These are phyloP conservation scores for Hymenochaete sp. DNA, from an alignment of 1,284 basidiomycete genomes.

Conservation along the genomic window DNA sequence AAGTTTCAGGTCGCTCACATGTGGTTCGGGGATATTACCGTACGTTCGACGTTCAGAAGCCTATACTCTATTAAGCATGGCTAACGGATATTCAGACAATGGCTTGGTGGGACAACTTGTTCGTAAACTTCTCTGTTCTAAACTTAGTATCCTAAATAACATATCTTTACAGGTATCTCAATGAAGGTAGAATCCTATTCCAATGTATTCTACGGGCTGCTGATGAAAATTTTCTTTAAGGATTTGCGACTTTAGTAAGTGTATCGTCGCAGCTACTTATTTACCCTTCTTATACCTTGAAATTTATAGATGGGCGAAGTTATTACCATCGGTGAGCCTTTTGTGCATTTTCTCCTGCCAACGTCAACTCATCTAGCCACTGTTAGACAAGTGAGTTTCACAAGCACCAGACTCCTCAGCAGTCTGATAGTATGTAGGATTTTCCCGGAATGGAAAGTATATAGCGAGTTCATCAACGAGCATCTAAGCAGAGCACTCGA, in stretches of 20 bases:
- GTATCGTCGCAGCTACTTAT: neutral
- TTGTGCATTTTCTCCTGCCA: neutral
- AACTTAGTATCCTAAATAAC: neutral
- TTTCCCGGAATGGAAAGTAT: conserved; percentile 71
- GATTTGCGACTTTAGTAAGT: conserved; percentile 77
- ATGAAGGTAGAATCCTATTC: conserved; percentile 45
- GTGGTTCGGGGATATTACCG: conserved; percentile 50
- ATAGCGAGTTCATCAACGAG: conserved; percentile 60
- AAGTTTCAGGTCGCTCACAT: conserved; percentile 48
- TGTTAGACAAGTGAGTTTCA: conserved; percentile 39
- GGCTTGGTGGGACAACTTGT: conserved; percentile 88
- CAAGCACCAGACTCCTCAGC: conserved; percentile 1
- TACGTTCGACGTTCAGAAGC: conserved; percentile 80
- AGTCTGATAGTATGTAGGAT: conserved; percentile 35
- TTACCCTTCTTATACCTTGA: neutral
- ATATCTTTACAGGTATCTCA: conserved; percentile 46
- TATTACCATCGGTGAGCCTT: conserved; percentile 66
- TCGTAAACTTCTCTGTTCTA: neutral
- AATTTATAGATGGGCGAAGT: conserved; percentile 75
- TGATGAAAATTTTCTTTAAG: conserved; percentile 43
- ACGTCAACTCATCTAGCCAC: neutral
- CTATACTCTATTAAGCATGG: neutral
- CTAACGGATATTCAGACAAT: conserved; percentile 64
- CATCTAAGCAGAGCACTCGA: conserved; percentile 60
- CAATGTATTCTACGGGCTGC: neutral